These are phyloP conservation scores for Populus tomentosa DNA, from an alignment of 441 rosid species.

Conservation along the genomic window DNA sequence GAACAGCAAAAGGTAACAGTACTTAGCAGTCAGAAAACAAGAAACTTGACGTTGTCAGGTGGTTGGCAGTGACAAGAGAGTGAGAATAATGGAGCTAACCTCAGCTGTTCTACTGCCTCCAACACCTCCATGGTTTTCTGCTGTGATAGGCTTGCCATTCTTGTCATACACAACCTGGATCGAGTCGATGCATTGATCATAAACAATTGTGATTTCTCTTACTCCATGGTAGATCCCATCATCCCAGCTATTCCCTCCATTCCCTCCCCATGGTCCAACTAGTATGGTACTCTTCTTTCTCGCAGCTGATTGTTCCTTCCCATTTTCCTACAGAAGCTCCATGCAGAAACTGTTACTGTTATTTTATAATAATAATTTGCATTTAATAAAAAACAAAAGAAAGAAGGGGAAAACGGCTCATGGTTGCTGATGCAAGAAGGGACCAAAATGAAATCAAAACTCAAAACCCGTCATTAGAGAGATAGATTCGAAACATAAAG, in stretches of 20 bases:
- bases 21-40: neutral
- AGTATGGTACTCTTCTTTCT: slow-evolving; percentile 29
- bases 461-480: neutral
- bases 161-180: slow-evolving; percentile 54
- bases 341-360: neutral
- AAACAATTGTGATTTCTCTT: slow-evolving; percentile 52
- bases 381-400: too few relatives aligned
- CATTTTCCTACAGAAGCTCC: slow-evolving; percentile 24
- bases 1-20: neutral
- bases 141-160: slow-evolving; percentile 47
- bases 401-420: neutral
- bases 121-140: slow-evolving; percentile 66
- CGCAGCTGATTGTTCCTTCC: slow-evolving; percentile 17
- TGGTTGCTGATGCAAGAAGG: neutral
- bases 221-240: slow-evolving; percentile 66
- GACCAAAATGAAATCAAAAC: neutral
- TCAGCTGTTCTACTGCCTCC: slow-evolving; percentile 51
- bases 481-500: neutral
- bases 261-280: slow-evolving; percentile 74
- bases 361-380: neutral
- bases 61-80: neutral
- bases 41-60: neutral
- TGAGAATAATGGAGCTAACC: slow-evolving; percentile 29
- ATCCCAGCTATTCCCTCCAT: slow-evolving; percentile 71
- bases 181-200: slow-evolving; percentile 65